Evolutionary conservation across 345 rosid genomes (phyloP).

Genomic region (Heritiera littoralis): DNA sequence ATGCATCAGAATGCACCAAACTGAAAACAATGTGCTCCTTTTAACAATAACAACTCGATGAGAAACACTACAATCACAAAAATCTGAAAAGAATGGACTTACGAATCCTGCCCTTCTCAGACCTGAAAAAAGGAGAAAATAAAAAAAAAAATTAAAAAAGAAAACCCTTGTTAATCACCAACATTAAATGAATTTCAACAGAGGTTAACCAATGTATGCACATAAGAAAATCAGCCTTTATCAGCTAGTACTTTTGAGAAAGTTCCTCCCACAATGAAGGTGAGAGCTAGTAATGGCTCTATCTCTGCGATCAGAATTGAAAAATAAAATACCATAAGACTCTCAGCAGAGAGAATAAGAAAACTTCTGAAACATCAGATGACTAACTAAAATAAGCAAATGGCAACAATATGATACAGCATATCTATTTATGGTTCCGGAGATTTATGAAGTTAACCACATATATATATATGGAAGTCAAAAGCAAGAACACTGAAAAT

Average conservation of each 20-base stretch:
- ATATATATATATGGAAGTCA: background rate
- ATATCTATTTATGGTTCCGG: background rate
- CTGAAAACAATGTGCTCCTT: background rate
- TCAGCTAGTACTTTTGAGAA: constrained; percentile 17
- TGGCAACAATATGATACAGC: background rate
- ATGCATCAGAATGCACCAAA: constrained; percentile 17
- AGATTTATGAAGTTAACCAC: background rate
- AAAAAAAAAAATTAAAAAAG: background rate
- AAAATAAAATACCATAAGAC: constrained; percentile 14
- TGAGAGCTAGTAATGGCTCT: constrained; percentile 14
- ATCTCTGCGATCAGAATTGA: constrained; percentile 21
- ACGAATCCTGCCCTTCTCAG: constrained; percentile 6
- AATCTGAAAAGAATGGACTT: constrained; percentile 13
- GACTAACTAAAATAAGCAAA: background rate
- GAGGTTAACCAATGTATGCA: constrained; percentile 12
- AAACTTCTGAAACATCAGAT: constrained; percentile 10
- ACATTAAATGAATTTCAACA: background rate
- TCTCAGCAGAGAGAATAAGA: background rate
- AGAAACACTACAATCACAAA: background rate
- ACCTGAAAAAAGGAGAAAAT: background rate
- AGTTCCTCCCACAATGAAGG: constrained; percentile 17
- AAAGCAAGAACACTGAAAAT: background rate
- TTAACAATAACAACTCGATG: background rate
- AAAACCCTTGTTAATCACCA: constrained; percentile 15
- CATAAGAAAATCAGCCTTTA: constrained; percentile 14